Base-by-base conservation (phyloP, 2,329 filamentous ascomycete genomes). In the Bipolaris sorokiniana region DNA sequence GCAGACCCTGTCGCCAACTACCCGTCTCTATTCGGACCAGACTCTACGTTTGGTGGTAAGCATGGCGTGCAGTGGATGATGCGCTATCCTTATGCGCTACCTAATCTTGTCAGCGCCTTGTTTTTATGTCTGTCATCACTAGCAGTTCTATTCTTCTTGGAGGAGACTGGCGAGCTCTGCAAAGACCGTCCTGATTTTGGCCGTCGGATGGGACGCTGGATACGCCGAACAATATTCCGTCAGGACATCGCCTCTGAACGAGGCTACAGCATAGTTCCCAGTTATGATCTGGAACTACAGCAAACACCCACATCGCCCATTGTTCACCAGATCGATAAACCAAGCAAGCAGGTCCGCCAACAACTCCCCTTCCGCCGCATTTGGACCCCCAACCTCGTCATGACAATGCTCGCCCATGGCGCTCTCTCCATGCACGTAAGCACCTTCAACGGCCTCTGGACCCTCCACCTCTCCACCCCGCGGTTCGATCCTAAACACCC, bases 41-140 rank as follows among this genome's bases (percentile, higher is more conserved):
- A 80, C 0, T 86, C 85, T 0, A 59, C 80, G 0, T 71, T 90
- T 31, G 85, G 85, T 1, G 84, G 85, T 0, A 77, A 82, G 51
- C 58, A 81, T 45, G 87, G 86, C 0, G 86, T 87, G 1, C 76
- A 81, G 59, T 90, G 89, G 86, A 85, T 90, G 80, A 79, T 77
- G 18, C 76, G 77, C 48, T 91, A 86, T 74, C 89, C 89, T 0
- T 91, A 88, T 75, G 87, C 87, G 1, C 76, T 91, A 37, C 89
- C 89, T 0, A 90, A 89, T 66, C 74, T 91, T 0, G 78, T 90
- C 48, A 90, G 86, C 66, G 86, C 85, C 1, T 59, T 82, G 0
- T 86, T 89, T 54, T 81, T 91, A 10, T 72, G 84, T 3, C 67
- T 79, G 1, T 84, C 86, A 0, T 81, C 84, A 0, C 48, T 83